Evolutionary conservation across 2,329 filamentous ascomycete species (phyloP).

Genomic region (Fusarium brevicatenulatum): DNA sequence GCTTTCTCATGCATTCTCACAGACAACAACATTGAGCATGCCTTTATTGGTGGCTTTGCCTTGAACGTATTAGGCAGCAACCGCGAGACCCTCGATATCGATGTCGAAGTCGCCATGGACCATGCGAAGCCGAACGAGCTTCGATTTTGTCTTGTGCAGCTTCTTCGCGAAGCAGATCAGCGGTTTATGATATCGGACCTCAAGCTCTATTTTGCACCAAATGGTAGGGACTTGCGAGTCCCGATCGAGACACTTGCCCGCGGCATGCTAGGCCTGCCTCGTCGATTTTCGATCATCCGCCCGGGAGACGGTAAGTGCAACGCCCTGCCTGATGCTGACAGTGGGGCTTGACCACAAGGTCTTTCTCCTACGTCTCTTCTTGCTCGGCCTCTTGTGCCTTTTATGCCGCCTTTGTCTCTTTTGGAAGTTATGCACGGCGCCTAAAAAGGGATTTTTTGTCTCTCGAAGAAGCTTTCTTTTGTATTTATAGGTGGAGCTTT

Average conservation of each 20-base stretch:
- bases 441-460: no score
- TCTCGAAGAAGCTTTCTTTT: no score
- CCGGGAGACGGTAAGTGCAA: neutral
- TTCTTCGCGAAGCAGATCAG: neutral
- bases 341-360: no score
- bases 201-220: neutral
- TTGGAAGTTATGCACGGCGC: no score
- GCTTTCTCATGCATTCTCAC: neutral
- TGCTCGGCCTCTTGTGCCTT: no score
- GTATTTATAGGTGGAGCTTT: no score
- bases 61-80: rapidly evolving
- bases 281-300: rapidly evolving
- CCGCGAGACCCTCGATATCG: neutral
- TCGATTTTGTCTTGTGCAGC: neutral
- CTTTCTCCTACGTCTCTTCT: rapidly evolving
- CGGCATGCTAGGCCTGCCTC: rapidly evolving
- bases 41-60: neutral
- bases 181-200: neutral
- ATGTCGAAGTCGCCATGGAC: neutral
- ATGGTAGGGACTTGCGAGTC: neutral
- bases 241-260: neutral
- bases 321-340: no score
- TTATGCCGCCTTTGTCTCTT: no score
- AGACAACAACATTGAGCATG: rapidly evolving
- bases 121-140: neutral